These are phyloP conservation scores for Paramecium bursaria DNA, from an alignment of 73 alveolate species.

Conservation along the genomic window DNA sequence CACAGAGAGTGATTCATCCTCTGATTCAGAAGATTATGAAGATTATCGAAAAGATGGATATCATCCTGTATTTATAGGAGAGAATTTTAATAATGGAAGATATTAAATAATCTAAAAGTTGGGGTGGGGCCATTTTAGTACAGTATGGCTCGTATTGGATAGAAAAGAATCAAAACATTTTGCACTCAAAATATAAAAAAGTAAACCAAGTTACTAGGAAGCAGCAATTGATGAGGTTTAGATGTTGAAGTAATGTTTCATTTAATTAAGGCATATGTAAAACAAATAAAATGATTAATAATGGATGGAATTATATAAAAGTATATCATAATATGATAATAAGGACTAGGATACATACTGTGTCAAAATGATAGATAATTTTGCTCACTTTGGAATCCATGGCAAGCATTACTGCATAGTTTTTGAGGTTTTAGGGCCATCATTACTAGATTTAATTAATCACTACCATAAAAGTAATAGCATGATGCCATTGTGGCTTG, in stretches of 20 bases:
- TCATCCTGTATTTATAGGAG: slow-evolving; percentile 66
- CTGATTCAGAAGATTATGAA: slow-evolving; percentile 70
- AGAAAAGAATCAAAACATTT: slow-evolving; percentile 80
- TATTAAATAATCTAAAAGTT: slow-evolving; percentile 59
- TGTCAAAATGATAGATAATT: slow-evolving; percentile 73
- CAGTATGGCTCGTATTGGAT: slow-evolving; percentile 73
- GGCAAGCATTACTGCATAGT: slow-evolving; percentile 84
- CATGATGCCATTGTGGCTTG: slow-evolving; percentile 87
- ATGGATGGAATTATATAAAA: slow-evolving; percentile 54
- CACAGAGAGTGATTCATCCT: too few species aligned
- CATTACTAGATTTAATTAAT: slow-evolving; percentile 79
- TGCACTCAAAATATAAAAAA: slow-evolving; percentile 89
- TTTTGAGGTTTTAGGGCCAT: slow-evolving; percentile 89
- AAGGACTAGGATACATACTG: slow-evolving; percentile 66
- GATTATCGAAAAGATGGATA: slow-evolving; percentile 70
- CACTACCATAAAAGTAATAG: slow-evolving; percentile 77
- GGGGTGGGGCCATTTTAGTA: slow-evolving; percentile 79
- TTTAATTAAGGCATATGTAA: slow-evolving; percentile 18
- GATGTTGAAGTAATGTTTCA: slow-evolving; percentile 9
- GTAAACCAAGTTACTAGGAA: slow-evolving; percentile 85
- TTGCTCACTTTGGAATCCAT: slow-evolving; percentile 74
- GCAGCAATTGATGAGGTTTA: slow-evolving; percentile 80
- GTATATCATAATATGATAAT: background rate
- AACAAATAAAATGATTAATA: slow-evolving; percentile 55
- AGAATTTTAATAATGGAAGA: slow-evolving; percentile 68